Base-by-base conservation (phyloP, 2,329 filamentous ascomycete species). In the Coniochaeta sp. region DNA sequence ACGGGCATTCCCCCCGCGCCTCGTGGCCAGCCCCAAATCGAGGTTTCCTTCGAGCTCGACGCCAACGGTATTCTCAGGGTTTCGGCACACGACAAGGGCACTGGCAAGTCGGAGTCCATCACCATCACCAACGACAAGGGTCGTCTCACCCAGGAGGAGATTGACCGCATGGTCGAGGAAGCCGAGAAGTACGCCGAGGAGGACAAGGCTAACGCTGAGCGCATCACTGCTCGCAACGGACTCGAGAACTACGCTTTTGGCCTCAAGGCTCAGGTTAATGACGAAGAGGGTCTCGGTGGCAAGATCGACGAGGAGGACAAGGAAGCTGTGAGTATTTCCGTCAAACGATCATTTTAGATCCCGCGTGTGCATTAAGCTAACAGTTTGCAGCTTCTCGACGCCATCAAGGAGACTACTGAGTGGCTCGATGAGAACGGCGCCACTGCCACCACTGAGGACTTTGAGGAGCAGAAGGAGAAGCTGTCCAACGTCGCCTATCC, bases 61-160 rank as follows among this genome's bases (percentile, higher is more conserved):
- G 93, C 92, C 82, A 98, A 99, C 79, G 93, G 95, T 82, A 97
- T 99, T 70, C 87, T 99, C 67, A 93, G 96, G 84, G 95, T 99
- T 65, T 91, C 90, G 66, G 95, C 95, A 67, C 88, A 90, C 72
- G 95, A 99, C 79, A 98, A 98, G 89, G 95, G 93, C 74, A 97
- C 93, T 71, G 95, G 95, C 77, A 97, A 98, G 86, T 87, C 85
- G 65, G 92, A 99, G 84, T 92, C 89, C 65, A 98, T 99, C 77
- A 98, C 95, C 70, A 99, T 99, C 75, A 98, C 90, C 81, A 98
- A 99, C 81, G 95, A 99, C 81, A 98, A 98, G 88, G 95, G 95
- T 68, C 93, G 95, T 76, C 89, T 99, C 58, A 92, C 89, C 70
- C 89, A 89, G 72, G 95, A 99, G 69, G 95, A 99, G 78, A 99